A percentile compares a stretch with the other conserved stretches of the same genome.
phyloP scores from a whole-genome alignment of 2,329 filamentous ascomycete species.

The Aureobasidium sp. region DNA sequence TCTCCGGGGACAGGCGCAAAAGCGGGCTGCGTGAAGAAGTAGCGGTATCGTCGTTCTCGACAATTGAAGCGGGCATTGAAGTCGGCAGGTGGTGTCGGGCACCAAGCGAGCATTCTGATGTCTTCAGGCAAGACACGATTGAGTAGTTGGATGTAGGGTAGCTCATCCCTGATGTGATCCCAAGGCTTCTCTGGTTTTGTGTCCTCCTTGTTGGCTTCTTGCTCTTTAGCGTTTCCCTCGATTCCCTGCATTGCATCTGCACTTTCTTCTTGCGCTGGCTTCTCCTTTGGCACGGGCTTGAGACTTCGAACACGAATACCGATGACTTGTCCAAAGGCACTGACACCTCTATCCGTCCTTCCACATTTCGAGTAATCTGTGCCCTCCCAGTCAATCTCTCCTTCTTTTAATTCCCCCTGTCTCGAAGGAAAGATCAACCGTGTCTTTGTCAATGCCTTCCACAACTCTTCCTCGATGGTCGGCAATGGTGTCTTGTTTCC shows the following conservation, averaged over 20 bases:
- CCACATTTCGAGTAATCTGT: conserved; percentile 95
- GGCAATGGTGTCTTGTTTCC: conserved; percentile 62
- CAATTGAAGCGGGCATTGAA: conserved; percentile 94
- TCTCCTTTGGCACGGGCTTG: conserved; percentile 42
- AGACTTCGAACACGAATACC: conserved; percentile 76
- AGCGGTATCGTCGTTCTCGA: conserved; percentile 82
- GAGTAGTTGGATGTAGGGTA: conserved; percentile 74
- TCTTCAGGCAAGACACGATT: conserved; percentile 84
- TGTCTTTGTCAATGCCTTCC: conserved; percentile 79
- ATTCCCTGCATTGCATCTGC: conserved; percentile 17
- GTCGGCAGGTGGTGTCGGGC: conserved; percentile 65
- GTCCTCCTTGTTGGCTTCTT: background rate
- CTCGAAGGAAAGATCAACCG: conserved; percentile 68
- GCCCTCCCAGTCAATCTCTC: conserved; percentile 66
- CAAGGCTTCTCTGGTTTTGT: conserved; percentile 32
- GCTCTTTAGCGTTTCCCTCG: conserved; percentile 14
- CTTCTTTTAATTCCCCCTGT: conserved; percentile 29
- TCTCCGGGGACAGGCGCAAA: conserved; percentile 58
- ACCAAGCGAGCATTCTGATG: conserved; percentile 90
- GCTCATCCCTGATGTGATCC: conserved; percentile 69
- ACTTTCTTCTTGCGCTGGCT: conserved; percentile 16
- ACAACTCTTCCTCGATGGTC: conserved; percentile 87
- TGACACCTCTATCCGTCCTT: conserved; percentile 85
- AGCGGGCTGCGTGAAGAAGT: conserved; percentile 95
- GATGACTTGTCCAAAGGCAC: conserved; percentile 94